Percentiles rank a stretch among this genome's conserved stretches.
phyloP scores from a whole-genome alignment of 1,284 basidiomycete genomes.

The Cryptococcus neoformans region DNA sequence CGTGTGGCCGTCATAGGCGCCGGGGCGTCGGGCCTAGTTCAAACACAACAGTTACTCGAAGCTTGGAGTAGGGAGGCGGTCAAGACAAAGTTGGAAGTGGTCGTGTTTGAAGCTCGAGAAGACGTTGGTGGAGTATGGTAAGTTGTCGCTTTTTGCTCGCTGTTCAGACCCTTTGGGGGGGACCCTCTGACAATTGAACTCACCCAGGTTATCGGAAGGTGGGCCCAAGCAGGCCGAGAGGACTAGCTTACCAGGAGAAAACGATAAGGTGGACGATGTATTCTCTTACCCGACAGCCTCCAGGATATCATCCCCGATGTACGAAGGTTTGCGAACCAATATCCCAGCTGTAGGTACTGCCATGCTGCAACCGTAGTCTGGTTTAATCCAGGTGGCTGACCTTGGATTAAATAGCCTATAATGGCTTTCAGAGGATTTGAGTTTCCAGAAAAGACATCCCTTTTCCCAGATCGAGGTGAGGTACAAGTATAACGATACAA shows the following conservation, averaged over 20 bases:
- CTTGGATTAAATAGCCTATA: constrained; percentile 18
- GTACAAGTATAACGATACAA: not conserved
- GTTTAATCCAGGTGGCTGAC: not conserved
- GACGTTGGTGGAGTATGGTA: constrained; percentile 47
- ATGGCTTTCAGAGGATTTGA: constrained; percentile 28
- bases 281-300: constrained; percentile 21
- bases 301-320: constrained; percentile 42
- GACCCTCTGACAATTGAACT: not conserved
- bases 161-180: too few species aligned
- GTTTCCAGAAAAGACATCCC: constrained; percentile 17
- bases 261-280: constrained; percentile 6
- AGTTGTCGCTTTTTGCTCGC: constrained; percentile 6
- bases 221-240: constrained; percentile 12
- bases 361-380: constrained; percentile 4
- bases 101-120: constrained; percentile 25
- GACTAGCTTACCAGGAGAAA: not conserved
- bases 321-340: constrained; percentile 46
- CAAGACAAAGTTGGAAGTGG: constrained; percentile 5
- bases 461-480: constrained; percentile 29
- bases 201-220: constrained; percentile 22
- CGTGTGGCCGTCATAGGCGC: constrained; percentile 51
- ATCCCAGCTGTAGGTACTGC: constrained; percentile 37
- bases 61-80: constrained; percentile 22
- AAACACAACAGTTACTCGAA: constrained; percentile 45
- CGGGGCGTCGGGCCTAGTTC: constrained; percentile 49